phyloP scores from a whole-genome alignment of 257 asterid species.

The Ilex asprella region DNA sequence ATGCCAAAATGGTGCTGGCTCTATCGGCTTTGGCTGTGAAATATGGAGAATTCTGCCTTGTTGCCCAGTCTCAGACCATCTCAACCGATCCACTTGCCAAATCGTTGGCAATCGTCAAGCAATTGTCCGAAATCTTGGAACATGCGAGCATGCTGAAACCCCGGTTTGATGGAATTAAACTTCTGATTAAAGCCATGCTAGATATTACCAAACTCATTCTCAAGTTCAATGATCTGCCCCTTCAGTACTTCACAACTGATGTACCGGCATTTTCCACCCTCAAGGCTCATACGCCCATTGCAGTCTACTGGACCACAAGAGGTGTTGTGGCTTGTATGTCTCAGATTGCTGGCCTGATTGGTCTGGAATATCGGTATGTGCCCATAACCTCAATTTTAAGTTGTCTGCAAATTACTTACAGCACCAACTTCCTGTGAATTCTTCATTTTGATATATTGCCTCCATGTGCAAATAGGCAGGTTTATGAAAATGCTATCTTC shows the following conservation, averaged over 20 bases:
- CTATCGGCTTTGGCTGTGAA: constrained; percentile 49
- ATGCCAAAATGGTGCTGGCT: constrained; percentile 48
- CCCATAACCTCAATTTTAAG: neutral
- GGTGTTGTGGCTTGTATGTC: constrained; percentile 5
- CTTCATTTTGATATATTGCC: too few relatives aligned
- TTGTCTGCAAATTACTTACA: neutral
- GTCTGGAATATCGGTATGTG: constrained; percentile 10
- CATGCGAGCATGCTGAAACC: constrained; percentile 21
- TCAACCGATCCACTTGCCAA: constrained; percentile 32
- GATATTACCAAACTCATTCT: constrained; percentile 34
- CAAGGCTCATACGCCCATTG: constrained; percentile 16
- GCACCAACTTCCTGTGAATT: neutral
- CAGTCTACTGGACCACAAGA: constrained; percentile 14
- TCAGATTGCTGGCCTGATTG: constrained; percentile 1
- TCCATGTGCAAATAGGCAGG: neutral
- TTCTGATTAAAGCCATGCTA: constrained; percentile 25
- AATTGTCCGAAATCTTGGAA: constrained; percentile 28
- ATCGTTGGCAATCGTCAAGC: constrained; percentile 49
- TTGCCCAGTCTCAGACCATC: constrained; percentile 31
- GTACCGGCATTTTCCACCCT: constrained; percentile 32
- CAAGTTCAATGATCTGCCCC: constrained; percentile 44
- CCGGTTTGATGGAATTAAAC: constrained; percentile 37
- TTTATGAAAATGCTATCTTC: neutral
- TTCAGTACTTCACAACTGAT: constrained; percentile 28
- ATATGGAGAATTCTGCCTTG: constrained; percentile 72